Percentiles rank a stretch among this genome's conserved stretches.
These are phyloP conservation scores for Cyclanthera cordifolia DNA, from an alignment of 306 rosid genomes.

Conservation along the genomic window DNA sequence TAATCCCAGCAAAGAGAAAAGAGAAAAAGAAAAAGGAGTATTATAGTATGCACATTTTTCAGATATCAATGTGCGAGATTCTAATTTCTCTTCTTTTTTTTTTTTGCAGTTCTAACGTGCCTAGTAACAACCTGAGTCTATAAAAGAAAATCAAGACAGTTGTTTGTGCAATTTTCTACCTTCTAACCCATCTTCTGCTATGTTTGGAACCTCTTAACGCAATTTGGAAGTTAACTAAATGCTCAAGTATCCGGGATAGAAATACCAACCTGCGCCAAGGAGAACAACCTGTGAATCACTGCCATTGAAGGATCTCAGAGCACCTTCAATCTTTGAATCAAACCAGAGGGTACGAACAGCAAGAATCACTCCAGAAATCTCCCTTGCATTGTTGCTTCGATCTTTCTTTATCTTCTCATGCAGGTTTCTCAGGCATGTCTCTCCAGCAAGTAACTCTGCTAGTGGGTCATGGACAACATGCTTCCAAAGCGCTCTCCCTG, in stretches of 20 bases:
- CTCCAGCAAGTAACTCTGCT: constrained; percentile 75
- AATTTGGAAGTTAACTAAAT: constrained; percentile 7
- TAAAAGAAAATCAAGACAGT: neutral
- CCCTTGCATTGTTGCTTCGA: constrained; percentile 58
- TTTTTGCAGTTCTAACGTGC: neutral
- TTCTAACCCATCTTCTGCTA: neutral
- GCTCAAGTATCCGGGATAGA: constrained; percentile 2
- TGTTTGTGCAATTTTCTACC: neutral
- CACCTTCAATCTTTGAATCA: constrained; percentile 57
- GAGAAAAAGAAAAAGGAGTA: neutral
- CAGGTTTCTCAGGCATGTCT: constrained; percentile 56
- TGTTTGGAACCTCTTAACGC: constrained; percentile 3
- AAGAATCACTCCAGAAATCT: constrained; percentile 84
- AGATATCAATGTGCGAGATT: neutral
- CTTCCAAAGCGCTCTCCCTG: constrained; percentile 93
- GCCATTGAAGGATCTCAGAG: constrained; percentile 40
- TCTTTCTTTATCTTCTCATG: constrained; percentile 86
- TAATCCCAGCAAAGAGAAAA: neutral
- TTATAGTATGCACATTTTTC: neutral
- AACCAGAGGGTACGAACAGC: constrained; percentile 92
- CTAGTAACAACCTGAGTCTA: neutral
- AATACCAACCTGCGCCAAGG: constrained; percentile 80
- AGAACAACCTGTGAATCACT: constrained; percentile 75
- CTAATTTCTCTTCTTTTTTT: neutral
- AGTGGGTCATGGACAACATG: constrained; percentile 73